A percentile compares a stretch with the other conserved stretches of the same genome.
Evolutionary conservation across 345 rosid species (phyloP).

Genomic region (Geranium rotundifolium): DNA sequence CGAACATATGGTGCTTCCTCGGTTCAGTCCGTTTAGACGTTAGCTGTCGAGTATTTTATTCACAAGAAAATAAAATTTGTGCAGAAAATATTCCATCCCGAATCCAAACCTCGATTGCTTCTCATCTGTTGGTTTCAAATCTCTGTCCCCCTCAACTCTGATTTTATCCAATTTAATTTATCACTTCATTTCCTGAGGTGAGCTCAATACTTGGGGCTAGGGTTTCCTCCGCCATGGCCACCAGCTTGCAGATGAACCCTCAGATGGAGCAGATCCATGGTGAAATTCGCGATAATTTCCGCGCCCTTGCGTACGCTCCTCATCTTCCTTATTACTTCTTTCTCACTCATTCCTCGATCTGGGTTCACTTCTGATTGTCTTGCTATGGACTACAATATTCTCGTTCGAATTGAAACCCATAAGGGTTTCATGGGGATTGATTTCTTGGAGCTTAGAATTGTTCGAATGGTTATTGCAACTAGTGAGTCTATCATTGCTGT

Average conservation of each 20-base stretch:
- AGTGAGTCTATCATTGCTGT: background rate
- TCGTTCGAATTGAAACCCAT: background rate
- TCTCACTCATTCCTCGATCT: background rate
- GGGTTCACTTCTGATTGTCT: background rate
- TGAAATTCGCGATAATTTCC: slow-evolving; percentile 81
- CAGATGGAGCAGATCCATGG: slow-evolving; percentile 98
- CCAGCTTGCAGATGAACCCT: slow-evolving; percentile 60
- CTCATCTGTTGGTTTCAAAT: background rate
- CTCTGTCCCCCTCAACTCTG: too few relatives aligned
- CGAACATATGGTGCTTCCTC: too few relatives aligned
- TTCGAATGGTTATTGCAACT: background rate
- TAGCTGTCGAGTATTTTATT: too few relatives aligned
- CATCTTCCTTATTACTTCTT: background rate
- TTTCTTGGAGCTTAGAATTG: background rate
- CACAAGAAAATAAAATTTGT: background rate
- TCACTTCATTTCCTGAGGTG: background rate
- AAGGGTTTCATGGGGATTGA: background rate
- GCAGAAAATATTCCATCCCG: background rate
- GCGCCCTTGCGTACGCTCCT: slow-evolving; percentile 68
- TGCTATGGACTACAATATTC: background rate
- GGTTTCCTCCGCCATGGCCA: slow-evolving; percentile 26
- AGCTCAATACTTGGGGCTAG: background rate
- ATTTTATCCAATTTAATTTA: too few relatives aligned
- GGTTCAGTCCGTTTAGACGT: too few relatives aligned
- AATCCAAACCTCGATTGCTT: slow-evolving; percentile 2